These are phyloP conservation scores for Oryza nivara DNA, from an alignment of 176 grass and related monocot genomes.

Conservation along the genomic window DNA sequence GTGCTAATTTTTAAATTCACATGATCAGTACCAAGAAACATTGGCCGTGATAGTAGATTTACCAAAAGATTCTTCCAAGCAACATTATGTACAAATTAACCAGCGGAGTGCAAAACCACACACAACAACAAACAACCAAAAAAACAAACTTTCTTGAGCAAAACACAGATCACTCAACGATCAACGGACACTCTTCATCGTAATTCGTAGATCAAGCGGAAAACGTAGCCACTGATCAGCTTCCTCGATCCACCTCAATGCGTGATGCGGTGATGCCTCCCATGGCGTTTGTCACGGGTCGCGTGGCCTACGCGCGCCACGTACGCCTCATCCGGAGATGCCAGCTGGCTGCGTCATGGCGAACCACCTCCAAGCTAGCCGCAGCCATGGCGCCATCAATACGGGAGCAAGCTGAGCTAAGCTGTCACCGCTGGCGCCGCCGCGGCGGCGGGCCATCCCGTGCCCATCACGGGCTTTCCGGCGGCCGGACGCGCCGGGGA, in stretches of 20 bases:
- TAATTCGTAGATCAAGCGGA: not conserved
- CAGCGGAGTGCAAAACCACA: not conserved
- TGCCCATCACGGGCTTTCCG: conserved; percentile 54
- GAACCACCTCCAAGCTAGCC: conserved; percentile 43
- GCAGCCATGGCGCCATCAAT: conserved; percentile 45
- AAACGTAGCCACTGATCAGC: not conserved
- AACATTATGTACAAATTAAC: conserved; percentile 10
- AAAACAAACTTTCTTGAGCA: not conserved
- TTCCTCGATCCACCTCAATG: not conserved
- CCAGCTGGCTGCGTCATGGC: conserved; percentile 54
- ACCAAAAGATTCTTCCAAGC: not conserved
- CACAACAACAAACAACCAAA: not conserved
- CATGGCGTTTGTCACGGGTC: conserved; percentile 19
- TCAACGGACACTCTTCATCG: not conserved
- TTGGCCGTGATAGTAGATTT: not conserved
- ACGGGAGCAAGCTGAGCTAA: conserved; percentile 21
- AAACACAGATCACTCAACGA: not conserved
- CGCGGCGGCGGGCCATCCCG: conserved; percentile 21
- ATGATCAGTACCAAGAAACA: too few species aligned
- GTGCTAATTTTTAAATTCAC: too few species aligned
- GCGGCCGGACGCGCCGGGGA: conserved; percentile 14
- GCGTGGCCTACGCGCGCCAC: not conserved
- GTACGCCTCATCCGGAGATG: conserved; percentile 42
- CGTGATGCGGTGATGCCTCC: not conserved
- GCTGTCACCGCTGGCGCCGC: not conserved